Evolutionary conservation across 305 asterid genomes (phyloP).

Genomic region (Fraxinus velutina): DNA sequence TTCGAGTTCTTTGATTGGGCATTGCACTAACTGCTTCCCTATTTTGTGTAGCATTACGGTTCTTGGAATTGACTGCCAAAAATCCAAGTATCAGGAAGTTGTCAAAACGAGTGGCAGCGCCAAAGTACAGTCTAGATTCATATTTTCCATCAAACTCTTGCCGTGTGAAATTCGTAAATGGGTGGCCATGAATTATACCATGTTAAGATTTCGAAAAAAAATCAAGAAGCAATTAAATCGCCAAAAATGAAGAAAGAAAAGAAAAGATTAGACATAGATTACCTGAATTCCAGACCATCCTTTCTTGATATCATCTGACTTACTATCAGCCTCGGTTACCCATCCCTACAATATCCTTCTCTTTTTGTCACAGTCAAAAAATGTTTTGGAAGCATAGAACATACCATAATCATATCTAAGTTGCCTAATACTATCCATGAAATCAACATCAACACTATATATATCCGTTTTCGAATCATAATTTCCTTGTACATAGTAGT

Average conservation of each 20-base stretch:
- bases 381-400: slow-evolving; percentile 51
- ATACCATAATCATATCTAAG: slow-evolving; percentile 52
- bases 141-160: not conserved
- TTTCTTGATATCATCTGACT: slow-evolving; percentile 27
- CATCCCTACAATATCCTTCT: slow-evolving; percentile 55
- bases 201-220: not conserved
- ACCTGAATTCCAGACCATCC: slow-evolving; percentile 72
- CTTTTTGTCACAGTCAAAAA: slow-evolving; percentile 32
- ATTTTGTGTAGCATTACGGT: slow-evolving; percentile 42
- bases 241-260: not conserved
- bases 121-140: not conserved
- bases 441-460: slow-evolving; percentile 37
- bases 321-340: slow-evolving; percentile 36
- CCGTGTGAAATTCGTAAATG: not conserved
- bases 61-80: slow-evolving; percentile 55
- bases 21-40: slow-evolving; percentile 51
- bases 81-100: not conserved
- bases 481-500: slow-evolving; percentile 42
- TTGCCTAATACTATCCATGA: slow-evolving; percentile 35
- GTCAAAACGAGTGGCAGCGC: too few species aligned
- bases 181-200: not conserved
- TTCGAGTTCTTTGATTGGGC: slow-evolving; percentile 64
- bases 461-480: slow-evolving; percentile 34
- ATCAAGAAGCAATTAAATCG: not conserved
- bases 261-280: not conserved